Percentiles rank a stretch among this genome's conserved stretches.
These are phyloP conservation scores for Corynascus novoguineensis DNA, from an alignment of 495 filamentous ascomycete species.

Conservation along the genomic window DNA sequence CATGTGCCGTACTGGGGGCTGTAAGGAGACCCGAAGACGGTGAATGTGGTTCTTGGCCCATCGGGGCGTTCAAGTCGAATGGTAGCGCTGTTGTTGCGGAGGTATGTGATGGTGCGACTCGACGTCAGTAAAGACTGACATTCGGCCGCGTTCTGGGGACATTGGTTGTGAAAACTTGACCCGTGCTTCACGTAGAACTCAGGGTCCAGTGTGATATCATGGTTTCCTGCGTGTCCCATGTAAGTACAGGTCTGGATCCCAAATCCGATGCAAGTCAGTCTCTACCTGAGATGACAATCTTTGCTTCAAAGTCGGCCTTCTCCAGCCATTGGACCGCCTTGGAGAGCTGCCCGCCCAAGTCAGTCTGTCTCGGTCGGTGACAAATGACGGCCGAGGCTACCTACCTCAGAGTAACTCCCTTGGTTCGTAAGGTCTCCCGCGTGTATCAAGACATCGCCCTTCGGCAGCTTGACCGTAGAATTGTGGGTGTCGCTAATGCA, in stretches of 20 bases:
- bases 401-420: constrained; percentile 54
- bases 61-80: constrained; percentile 51
- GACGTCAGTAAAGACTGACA: constrained; percentile 53
- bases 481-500: constrained; percentile 94
- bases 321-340: constrained; percentile 70
- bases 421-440: constrained; percentile 83
- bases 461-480: constrained; percentile 58
- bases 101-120: constrained; percentile 56
- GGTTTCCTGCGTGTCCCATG: constrained; percentile 54
- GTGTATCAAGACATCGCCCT: constrained; percentile 85
- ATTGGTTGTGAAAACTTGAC: constrained; percentile 52
- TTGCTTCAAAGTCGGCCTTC: constrained; percentile 68
- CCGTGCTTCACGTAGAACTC: constrained; percentile 56
- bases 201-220: constrained; percentile 68
- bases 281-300: constrained; percentile 76
- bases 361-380: neutral
- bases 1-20: constrained; percentile 58
- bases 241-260: neutral
- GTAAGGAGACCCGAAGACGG: constrained; percentile 71
- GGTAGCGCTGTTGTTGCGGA: constrained; percentile 56
- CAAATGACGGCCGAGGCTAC: neutral
- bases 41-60: constrained; percentile 63
- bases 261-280: constrained; percentile 17
- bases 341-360: constrained; percentile 26
- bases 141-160: constrained; percentile 49